phyloP scores from a whole-genome alignment of 257 asterid species.

The Perilla frutescens region DNA sequence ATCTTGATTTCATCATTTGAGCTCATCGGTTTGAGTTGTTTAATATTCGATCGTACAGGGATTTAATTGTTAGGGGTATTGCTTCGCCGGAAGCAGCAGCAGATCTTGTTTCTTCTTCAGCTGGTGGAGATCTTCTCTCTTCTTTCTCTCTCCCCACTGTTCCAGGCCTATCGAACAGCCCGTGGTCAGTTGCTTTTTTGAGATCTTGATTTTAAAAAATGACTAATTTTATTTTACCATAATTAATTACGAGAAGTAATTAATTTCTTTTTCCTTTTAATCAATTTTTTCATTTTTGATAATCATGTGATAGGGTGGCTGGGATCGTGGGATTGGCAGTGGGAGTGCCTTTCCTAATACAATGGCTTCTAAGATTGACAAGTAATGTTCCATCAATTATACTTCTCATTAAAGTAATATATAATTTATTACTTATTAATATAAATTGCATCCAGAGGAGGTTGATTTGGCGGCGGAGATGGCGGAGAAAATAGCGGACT shows the following conservation, averaged over 20 bases:
- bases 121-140: constrained; percentile 35
- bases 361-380: constrained; percentile 41
- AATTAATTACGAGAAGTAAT: background rate
- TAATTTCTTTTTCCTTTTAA: background rate
- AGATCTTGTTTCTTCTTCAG: constrained; percentile 35
- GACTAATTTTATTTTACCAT: background rate
- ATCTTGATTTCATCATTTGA: background rate
- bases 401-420: background rate
- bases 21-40: background rate
- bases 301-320: constrained; percentile 35
- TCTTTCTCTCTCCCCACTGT: constrained; percentile 29
- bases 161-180: constrained; percentile 30
- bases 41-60: constrained; percentile 22
- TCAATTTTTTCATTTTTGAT: background rate
- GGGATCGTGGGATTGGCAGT: constrained; percentile 44
- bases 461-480: constrained; percentile 35
- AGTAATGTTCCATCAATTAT: constrained; percentile 31
- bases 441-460: constrained; percentile 27
- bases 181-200: constrained; percentile 21
- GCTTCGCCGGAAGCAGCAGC: constrained; percentile 33
- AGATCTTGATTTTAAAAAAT: background rate
- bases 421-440: background rate
- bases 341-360: constrained; percentile 40
- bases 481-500: constrained; percentile 33
- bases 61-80: constrained; percentile 11